phyloP scores from a whole-genome alignment of 768 basidiomycete genomes.

The Thelephora aurantiotincta region DNA sequence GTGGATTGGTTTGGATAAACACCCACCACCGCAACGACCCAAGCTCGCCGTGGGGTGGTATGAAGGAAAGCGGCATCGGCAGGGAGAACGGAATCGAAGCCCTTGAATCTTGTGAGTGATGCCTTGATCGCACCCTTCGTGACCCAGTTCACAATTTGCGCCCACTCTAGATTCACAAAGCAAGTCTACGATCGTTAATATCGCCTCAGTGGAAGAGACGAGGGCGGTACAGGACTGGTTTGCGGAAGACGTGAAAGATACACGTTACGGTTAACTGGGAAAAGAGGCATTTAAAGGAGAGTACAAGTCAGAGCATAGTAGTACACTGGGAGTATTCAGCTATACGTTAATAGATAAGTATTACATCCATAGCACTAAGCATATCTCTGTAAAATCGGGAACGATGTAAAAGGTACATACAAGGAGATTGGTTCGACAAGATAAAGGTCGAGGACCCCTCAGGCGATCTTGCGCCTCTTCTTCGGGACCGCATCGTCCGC shows the following conservation, averaged over 20 bases:
- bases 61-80: slow-evolving; percentile 84
- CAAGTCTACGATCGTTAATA: slow-evolving; percentile 70
- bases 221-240: slow-evolving; percentile 67
- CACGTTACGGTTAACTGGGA: slow-evolving; percentile 36
- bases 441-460: not conserved
- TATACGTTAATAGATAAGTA: not conserved
- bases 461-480: not conserved
- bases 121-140: slow-evolving; percentile 1
- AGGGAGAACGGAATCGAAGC: slow-evolving; percentile 80
- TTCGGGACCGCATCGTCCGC: not conserved
- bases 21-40: slow-evolving; percentile 86
- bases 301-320: not conserved
- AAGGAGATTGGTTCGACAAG: not conserved
- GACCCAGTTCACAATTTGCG: not conserved
- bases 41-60: slow-evolving; percentile 82
- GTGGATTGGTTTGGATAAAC: slow-evolving; percentile 80
- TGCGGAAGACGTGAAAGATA: slow-evolving; percentile 33
- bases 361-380: not conserved
- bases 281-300: not conserved
- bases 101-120: slow-evolving; percentile 53
- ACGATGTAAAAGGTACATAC: not conserved
- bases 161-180: slow-evolving; percentile 56
- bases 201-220: slow-evolving; percentile 46
- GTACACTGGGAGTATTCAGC: not conserved
- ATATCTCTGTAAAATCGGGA: not conserved